Evolutionary conservation across 495 filamentous ascomycete species (phyloP), one percentile per base, ranked within the genome.

Genomic region (Aeminium ludgeri): DNA sequence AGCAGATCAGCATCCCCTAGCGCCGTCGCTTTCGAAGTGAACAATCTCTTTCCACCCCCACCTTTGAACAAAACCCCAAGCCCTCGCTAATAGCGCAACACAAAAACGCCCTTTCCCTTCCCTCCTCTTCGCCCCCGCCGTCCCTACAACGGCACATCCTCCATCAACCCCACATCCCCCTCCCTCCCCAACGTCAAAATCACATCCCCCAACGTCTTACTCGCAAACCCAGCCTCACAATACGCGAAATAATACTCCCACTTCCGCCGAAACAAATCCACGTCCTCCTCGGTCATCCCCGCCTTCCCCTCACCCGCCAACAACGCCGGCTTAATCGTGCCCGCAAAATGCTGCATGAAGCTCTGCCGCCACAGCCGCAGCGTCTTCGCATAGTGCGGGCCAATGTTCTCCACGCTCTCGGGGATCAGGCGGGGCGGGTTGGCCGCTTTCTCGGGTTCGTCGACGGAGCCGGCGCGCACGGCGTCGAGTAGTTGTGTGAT

Each of bases 221-320:
- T 74, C 37, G 67, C 60, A 52, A 83, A 82, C 0, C 78, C 78
- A 16, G 76, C 78, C 51, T 82, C 77, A 38, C 72, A 80, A 53
- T 82, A 83, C 8, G 68, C 60, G 52, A 82, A 82, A 52, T 82
- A 84, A 48, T 82, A 82, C 62, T 78, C 64, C 79, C 77, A 83
- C 55, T 79, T 81, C 42, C 72, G 66, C 44, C 67, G 61, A 48
- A 81, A 82, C 0, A 80, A 59, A 18, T 78, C 69, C 3, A 78
- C 62, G 33, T 74, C 76, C 28, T 60, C 61, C 18, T 68, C 57
- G 10, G 61, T 65, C 68, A 77, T 74, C n/a, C 45, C 45, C 1
- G 38, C 31, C 34, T 45, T 41, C 1, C 61, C 59, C 43, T 78
- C 66, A 43, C 73, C 65, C 28, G 34, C 30, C 44, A 64, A 52